Evolutionary conservation across 1,284 basidiomycete genomes (phyloP).

Genomic region (Ustilago shanxiensis): DNA sequence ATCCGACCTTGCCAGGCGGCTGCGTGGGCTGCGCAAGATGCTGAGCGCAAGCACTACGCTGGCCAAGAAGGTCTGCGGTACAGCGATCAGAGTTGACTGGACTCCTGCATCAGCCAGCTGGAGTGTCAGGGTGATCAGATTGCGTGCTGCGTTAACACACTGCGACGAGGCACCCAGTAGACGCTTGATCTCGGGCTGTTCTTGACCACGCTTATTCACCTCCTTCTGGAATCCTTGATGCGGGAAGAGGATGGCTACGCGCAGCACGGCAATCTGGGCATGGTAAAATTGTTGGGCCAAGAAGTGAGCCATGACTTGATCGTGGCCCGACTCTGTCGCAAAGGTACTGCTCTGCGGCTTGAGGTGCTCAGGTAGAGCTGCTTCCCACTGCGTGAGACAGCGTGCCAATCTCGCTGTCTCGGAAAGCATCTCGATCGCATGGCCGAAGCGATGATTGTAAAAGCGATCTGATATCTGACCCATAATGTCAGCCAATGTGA

Average conservation of each 20-base stretch:
- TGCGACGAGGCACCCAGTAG: constrained; percentile 15
- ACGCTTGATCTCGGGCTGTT: constrained; percentile 10
- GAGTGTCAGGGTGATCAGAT: constrained; percentile 12
- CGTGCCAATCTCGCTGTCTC: constrained; percentile 16
- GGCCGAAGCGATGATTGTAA: constrained; percentile 20
- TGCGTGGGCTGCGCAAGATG: constrained; percentile 18
- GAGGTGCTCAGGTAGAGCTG: constrained; percentile 6
- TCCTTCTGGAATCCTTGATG: constrained; percentile 14
- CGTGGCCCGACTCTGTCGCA: not conserved
- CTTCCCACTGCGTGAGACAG: constrained; percentile 10
- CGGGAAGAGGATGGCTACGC: constrained; percentile 18
- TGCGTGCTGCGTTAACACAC: constrained; percentile 11
- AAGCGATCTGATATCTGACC: constrained; percentile 21
- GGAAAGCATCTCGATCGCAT: constrained; percentile 16
- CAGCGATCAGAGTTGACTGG: constrained; percentile 14
- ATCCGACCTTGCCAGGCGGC: constrained; percentile 16
- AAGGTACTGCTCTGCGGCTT: constrained; percentile 17
- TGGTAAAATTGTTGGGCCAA: constrained; percentile 21
- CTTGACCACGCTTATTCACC: constrained; percentile 7
- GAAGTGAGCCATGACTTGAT: constrained; percentile 9
- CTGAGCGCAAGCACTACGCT: constrained; percentile 20
- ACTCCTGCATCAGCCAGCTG: constrained; percentile 14
- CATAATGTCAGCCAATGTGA: constrained; percentile 20
- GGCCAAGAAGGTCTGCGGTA: constrained; percentile 12
- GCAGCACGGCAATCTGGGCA: constrained; percentile 23